phyloP scores from a whole-genome alignment of 148 eudicot species.

The Spergularia marina region DNA sequence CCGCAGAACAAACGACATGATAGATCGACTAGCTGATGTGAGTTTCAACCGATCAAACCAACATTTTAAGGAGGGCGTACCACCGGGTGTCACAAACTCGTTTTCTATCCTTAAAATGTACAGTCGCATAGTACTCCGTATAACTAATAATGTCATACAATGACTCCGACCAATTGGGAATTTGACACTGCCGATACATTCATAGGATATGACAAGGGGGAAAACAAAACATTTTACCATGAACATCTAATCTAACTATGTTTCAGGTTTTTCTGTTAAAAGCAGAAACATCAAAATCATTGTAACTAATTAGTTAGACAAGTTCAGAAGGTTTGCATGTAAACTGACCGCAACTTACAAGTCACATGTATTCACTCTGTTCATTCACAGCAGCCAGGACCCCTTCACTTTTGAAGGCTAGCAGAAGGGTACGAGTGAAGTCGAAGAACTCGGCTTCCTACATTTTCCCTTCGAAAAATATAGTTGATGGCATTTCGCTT shows the following conservation, averaged over 20 bases:
- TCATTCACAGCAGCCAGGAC: conserved; percentile 2
- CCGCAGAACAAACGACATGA: no score
- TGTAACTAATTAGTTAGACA: conserved; percentile 7
- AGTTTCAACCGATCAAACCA: no score
- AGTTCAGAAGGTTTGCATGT: not conserved
- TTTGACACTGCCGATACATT: not conserved
- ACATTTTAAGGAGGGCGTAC: no score
- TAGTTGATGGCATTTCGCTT: not conserved
- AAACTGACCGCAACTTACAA: not conserved
- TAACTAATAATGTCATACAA: not conserved
- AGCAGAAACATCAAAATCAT: conserved; percentile 13
- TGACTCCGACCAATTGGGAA: not conserved
- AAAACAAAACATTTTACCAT: conserved; percentile 18
- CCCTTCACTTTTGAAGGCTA: not conserved
- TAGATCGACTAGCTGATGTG: no score
- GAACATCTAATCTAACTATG: conserved; percentile 4
- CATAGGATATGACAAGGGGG: not conserved
- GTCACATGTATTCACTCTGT: conserved; percentile 16
- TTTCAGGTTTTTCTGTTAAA: conserved; percentile 2
- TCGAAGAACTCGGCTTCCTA: not conserved
- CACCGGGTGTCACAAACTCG: no score
- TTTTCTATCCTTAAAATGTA: no score
- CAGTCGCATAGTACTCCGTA: no score
- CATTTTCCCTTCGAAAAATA: not conserved
- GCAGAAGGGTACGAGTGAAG: not conserved